Conservation (phyloP, 2,329 filamentous ascomycete species). For the Boeremia lycopersici region DNA sequence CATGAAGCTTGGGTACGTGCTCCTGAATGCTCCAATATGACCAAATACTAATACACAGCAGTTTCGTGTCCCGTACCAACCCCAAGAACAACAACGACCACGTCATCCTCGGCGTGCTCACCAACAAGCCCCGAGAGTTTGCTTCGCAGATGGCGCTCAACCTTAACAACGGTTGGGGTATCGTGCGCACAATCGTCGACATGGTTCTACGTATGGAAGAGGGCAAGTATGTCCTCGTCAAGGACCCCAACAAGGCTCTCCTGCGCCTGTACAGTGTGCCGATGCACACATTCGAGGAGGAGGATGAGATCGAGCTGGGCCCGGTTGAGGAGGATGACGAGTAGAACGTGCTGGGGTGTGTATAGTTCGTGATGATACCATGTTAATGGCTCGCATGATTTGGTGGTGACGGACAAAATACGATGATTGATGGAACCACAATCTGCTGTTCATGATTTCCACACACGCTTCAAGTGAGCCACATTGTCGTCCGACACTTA, state of each 20-base stretch:
- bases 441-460: background rate
- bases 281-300: constrained; percentile 85
- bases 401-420: constrained; percentile 27
- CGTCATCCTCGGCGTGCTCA: constrained; percentile 91
- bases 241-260: constrained; percentile 97
- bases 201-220: constrained; percentile 82
- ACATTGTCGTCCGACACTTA: too few relatives aligned
- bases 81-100: constrained; percentile 93
- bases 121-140: constrained; percentile 98
- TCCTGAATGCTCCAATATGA: background rate
- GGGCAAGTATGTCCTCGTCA: constrained; percentile 78
- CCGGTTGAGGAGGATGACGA: constrained; percentile 63
- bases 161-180: constrained; percentile 97
- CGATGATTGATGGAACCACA: constrained; percentile 6
- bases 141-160: constrained; percentile 98
- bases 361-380: constrained; percentile 28
- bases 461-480: too few relatives aligned
- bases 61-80: constrained; percentile 93
- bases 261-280: constrained; percentile 93
- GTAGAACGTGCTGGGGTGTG: constrained; percentile 35
- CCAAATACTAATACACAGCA: constrained; percentile 45
- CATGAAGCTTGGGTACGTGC: constrained; percentile 91
- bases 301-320: constrained; percentile 73
- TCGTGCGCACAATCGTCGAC: constrained; percentile 96
- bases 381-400: constrained; percentile 26